A percentile compares a stretch with the other conserved stretches of the same genome.
Evolutionary conservation across 345 rosid genomes (phyloP).

Genomic region (Acer campestre): DNA sequence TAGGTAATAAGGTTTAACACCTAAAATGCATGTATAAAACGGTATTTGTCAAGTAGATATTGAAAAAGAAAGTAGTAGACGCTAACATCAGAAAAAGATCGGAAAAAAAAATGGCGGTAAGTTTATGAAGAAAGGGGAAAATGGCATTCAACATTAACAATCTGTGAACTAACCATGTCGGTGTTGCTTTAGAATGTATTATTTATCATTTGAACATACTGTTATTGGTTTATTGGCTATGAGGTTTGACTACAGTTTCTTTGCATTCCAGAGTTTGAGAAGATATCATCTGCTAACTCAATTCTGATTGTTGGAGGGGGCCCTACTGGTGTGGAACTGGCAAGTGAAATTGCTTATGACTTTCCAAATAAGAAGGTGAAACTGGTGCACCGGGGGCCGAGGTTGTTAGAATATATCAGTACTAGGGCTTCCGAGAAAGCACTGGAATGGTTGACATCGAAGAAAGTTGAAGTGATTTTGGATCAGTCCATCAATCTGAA

Average conservation of each 20-base stretch:
- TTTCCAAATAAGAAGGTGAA: constrained; percentile 77
- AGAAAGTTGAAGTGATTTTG: constrained; percentile 70
- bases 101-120: too few species aligned
- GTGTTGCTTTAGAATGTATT: too few species aligned
- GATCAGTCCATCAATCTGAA: constrained; percentile 66
- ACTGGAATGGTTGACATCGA: constrained; percentile 64
- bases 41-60: neutral
- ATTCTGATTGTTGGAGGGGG: constrained; percentile 94
- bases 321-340: constrained; percentile 92
- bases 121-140: too few species aligned
- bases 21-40: neutral
- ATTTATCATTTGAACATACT: too few species aligned
- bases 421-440: constrained; percentile 67
- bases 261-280: constrained; percentile 55
- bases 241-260: constrained; percentile 5
- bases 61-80: neutral
- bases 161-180: too few species aligned
- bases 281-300: constrained; percentile 67
- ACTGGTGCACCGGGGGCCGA: constrained; percentile 72
- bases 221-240: neutral
- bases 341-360: constrained; percentile 82
- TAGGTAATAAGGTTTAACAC: too few species aligned
- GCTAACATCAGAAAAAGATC: too few species aligned
- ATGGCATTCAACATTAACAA: too few species aligned
- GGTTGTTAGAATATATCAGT: constrained; percentile 82